Conservation (phyloP, 2,329 filamentous ascomycete genomes). For the Phaeosphaeriaceae sp. region DNA sequence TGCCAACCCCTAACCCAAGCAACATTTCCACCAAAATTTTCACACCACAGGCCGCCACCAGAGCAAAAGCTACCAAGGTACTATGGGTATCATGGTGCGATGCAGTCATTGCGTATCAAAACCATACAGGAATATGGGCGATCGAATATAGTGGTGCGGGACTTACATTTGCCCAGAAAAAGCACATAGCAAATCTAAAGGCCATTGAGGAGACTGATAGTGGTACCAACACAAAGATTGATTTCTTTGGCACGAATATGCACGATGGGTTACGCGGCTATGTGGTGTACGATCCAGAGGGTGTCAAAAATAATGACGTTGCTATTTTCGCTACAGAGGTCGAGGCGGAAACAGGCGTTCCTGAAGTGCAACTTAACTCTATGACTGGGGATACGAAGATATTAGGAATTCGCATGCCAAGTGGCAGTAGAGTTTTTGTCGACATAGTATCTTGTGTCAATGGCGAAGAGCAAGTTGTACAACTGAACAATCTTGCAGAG, state of each 20-base stretch:
- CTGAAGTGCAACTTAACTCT: slow-evolving; percentile 2
- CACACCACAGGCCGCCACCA: neutral
- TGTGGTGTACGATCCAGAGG: neutral
- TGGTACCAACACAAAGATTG: neutral
- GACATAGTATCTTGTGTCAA: neutral
- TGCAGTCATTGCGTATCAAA: slow-evolving; percentile 12
- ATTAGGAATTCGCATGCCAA: slow-evolving; percentile 14
- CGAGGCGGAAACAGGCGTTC: slow-evolving; percentile 7
- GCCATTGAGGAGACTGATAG: slow-evolving; percentile 2
- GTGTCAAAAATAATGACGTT: slow-evolving; percentile 1
- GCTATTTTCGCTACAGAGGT: slow-evolving; percentile 16
- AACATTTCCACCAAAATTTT: neutral
- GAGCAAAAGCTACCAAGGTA: slow-evolving; percentile 15
- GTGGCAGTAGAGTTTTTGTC: slow-evolving; percentile 6
- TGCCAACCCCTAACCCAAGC: too few species aligned
- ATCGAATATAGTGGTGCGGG: slow-evolving; percentile 28
- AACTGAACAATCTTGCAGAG: slow-evolving; percentile 4
- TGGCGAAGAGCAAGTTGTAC: neutral
- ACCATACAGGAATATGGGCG: neutral
- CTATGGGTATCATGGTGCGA: slow-evolving; percentile 46
- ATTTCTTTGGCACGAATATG: slow-evolving; percentile 30
- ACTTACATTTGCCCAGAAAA: slow-evolving; percentile 17
- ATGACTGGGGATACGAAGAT: slow-evolving; percentile 2
- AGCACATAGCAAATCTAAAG: neutral
- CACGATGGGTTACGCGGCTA: slow-evolving; percentile 29